A percentile compares a stretch with the other conserved stretches of the same genome.
phyloP scores from a whole-genome alignment of 2,329 filamentous ascomycete genomes.

The Pseudogymnoascus pannorum region DNA sequence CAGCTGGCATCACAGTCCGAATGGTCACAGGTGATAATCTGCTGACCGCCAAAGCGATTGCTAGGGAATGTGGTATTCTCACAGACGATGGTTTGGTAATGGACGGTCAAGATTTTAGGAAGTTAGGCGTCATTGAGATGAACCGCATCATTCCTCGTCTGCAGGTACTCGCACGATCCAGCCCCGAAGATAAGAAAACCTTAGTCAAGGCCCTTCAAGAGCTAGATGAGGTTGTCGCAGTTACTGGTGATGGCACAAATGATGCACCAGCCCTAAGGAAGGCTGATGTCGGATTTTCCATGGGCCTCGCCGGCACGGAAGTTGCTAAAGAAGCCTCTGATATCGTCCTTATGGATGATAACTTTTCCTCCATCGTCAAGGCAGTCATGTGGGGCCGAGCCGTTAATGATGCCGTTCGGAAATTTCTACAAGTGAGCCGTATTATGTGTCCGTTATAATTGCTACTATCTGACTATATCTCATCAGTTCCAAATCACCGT shows the following conservation, averaged over 20 bases:
- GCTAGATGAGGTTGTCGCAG: constrained; percentile 70
- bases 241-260: constrained; percentile 79
- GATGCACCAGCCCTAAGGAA: constrained; percentile 75
- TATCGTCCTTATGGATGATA: constrained; percentile 83
- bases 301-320: constrained; percentile 73
- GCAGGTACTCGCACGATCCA: constrained; percentile 66
- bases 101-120: constrained; percentile 72
- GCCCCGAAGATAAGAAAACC: constrained; percentile 69
- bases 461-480: background rate
- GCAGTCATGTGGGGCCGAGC: constrained; percentile 74
- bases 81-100: constrained; percentile 62
- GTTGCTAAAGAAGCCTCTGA: constrained; percentile 41
- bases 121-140: constrained; percentile 58
- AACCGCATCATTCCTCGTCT: constrained; percentile 60
- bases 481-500: constrained; percentile 58
- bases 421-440: constrained; percentile 46
- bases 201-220: constrained; percentile 66
- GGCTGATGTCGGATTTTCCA: constrained; percentile 77
- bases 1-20: constrained; percentile 69
- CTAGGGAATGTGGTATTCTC: constrained; percentile 70
- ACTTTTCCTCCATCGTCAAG: constrained; percentile 80
- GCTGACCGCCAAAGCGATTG: constrained; percentile 71
- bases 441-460: background rate
- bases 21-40: constrained; percentile 81
- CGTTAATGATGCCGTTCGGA: constrained; percentile 71